A percentile compares a stretch with the other conserved stretches of the same genome.
Evolutionary conservation across 148 eudicot genomes (phyloP).

Genomic region (Persicaria tinctoria): DNA sequence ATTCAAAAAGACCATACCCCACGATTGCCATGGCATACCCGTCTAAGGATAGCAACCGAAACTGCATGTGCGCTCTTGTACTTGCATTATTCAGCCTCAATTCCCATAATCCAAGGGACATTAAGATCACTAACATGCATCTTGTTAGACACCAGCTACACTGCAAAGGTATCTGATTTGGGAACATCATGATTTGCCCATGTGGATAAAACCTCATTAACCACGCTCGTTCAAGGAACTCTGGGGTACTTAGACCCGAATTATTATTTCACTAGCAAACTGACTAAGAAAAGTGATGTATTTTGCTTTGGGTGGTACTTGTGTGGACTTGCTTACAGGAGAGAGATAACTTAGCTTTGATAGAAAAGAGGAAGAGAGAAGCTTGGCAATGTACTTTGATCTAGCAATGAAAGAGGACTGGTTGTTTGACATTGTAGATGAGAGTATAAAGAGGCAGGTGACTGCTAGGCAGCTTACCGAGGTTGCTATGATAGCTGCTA

Average conservation of each 20-base stretch:
- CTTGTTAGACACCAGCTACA: background rate
- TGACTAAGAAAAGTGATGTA: background rate
- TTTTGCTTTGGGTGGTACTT: conserved; percentile 12
- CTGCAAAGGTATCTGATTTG: conserved; percentile 9
- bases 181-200: conserved; percentile 8
- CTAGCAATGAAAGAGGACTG: conserved; percentile 9
- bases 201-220: background rate
- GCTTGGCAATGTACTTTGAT: background rate
- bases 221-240: conserved; percentile 13
- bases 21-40: background rate
- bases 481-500: no score
- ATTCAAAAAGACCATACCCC: background rate
- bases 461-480: no score
- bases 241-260: conserved; percentile 6
- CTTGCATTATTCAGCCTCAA: conserved; percentile 10
- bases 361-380: conserved; percentile 6
- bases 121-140: conserved; percentile 11
- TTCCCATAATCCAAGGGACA: background rate
- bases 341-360: background rate
- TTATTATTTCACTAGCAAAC: background rate
- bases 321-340: conserved; percentile 7
- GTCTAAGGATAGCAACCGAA: background rate
- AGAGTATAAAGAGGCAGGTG: background rate
- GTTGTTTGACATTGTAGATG: conserved; percentile 5
- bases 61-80: background rate